phyloP scores from a whole-genome alignment of 2,329 filamentous ascomycete species.

The Lecanicillium sp. region DNA sequence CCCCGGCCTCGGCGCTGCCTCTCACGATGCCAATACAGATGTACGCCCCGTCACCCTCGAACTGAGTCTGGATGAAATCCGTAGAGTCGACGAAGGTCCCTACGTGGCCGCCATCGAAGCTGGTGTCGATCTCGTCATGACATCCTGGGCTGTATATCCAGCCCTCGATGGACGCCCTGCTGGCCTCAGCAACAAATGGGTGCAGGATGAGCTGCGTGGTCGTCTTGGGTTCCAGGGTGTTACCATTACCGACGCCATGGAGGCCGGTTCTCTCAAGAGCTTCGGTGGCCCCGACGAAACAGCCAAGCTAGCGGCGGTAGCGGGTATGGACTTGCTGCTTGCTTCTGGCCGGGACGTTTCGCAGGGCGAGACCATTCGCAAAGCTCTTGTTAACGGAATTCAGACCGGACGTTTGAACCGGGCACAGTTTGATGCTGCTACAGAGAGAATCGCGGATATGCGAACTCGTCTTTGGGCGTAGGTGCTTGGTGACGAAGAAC shows the following conservation, averaged over 20 bases:
- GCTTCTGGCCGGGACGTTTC: slow-evolving; percentile 11
- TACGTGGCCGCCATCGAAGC: slow-evolving; percentile 12
- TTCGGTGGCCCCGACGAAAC: slow-evolving; percentile 8
- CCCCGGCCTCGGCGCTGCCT: slow-evolving; percentile 13
- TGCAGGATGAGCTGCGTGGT: slow-evolving; percentile 12
- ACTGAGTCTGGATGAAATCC: slow-evolving; percentile 8
- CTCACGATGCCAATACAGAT: slow-evolving; percentile 12
- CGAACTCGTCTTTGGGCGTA: slow-evolving; percentile 8
- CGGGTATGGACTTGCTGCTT: slow-evolving; percentile 14
- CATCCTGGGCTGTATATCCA: slow-evolving; percentile 14
- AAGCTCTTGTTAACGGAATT: slow-evolving; percentile 10
- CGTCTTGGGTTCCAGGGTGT: slow-evolving; percentile 12
- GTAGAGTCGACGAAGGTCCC: slow-evolving; percentile 9
- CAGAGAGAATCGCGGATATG: slow-evolving; percentile 11
- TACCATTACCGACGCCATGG: slow-evolving; percentile 14
- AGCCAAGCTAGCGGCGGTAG: slow-evolving; percentile 8
- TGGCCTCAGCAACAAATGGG: slow-evolving; percentile 13
- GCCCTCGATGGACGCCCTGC: slow-evolving; percentile 12
- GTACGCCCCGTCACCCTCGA: slow-evolving; percentile 10
- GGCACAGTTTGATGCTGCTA: slow-evolving; percentile 12
- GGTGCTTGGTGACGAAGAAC: not conserved
- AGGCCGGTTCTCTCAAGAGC: slow-evolving; percentile 10
- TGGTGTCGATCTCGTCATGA: slow-evolving; percentile 13
- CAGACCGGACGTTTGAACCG: slow-evolving; percentile 6
- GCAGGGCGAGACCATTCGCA: slow-evolving; percentile 11